phyloP scores from a whole-genome alignment of 129 eudicot species.

The Pseudognaphalium luteoalbum region DNA sequence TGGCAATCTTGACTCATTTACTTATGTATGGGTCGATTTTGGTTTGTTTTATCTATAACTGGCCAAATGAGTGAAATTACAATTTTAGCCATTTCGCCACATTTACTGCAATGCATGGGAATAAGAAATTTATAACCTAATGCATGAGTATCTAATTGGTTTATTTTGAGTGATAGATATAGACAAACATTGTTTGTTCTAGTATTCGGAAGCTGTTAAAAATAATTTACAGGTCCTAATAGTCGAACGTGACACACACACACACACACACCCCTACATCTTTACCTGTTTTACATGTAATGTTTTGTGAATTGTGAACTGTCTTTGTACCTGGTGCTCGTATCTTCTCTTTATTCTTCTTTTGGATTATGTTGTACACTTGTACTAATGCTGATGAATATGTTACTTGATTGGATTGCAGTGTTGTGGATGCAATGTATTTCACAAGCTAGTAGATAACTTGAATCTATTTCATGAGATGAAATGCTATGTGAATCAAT shows the following conservation, averaged over 20 bases:
- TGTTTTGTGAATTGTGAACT: neutral
- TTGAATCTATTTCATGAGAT: slow-evolving; percentile 80
- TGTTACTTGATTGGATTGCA: slow-evolving; percentile 26
- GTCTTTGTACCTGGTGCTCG: neutral
- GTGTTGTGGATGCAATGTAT: slow-evolving; percentile 94
- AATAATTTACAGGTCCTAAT: neutral
- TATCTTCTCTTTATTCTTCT: neutral
- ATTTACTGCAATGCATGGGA: neutral
- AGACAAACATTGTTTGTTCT: neutral
- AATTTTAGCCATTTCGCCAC: neutral
- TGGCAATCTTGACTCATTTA: neutral
- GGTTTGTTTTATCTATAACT: neutral
- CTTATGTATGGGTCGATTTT: neutral
- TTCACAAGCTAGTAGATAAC: slow-evolving; percentile 90
- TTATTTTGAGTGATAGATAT: too few relatives aligned
- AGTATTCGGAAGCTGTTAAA: neutral
- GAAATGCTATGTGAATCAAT: slow-evolving; percentile 76
- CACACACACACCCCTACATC: neutral
- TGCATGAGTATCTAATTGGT: neutral
- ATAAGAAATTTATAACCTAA: neutral
- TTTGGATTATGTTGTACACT: neutral
- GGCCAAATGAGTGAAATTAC: neutral
- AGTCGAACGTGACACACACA: too few relatives aligned
- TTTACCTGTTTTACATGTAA: neutral
- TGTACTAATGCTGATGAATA: neutral